A percentile compares a stretch with the other conserved stretches of the same genome.
Conservation (phyloP, 768 basidiomycete genomes). For the Hericium rajendrae region DNA sequence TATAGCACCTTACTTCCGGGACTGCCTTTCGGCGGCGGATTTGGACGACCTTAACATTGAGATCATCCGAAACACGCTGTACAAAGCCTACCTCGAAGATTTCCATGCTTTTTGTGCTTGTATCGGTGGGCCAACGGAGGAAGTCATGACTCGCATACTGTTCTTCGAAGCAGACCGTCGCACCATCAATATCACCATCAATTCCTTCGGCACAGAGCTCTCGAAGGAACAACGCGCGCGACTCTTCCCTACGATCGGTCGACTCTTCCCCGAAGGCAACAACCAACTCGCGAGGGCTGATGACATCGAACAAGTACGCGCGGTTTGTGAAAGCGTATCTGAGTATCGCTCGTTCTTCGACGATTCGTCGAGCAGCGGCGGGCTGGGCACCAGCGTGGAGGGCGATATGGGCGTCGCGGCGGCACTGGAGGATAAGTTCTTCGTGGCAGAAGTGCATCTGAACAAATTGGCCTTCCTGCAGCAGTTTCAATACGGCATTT, state of each 20-base stretch:
- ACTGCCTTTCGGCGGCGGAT: slow-evolving; percentile 90
- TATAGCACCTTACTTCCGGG: slow-evolving; percentile 89
- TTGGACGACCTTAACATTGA: slow-evolving; percentile 99
- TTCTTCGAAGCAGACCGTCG: slow-evolving; percentile 96
- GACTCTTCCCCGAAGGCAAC: slow-evolving; percentile 92
- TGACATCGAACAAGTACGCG: slow-evolving; percentile 87
- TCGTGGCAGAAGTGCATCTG: slow-evolving; percentile 83
- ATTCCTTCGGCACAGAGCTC: slow-evolving; percentile 94
- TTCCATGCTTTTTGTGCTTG: slow-evolving; percentile 79
- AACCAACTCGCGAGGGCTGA: slow-evolving; percentile 89
- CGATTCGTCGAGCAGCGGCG: slow-evolving; percentile 27
- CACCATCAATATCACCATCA: slow-evolving; percentile 97
- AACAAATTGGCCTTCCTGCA: slow-evolving; percentile 95
- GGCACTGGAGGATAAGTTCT: slow-evolving; percentile 89
- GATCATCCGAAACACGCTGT: slow-evolving; percentile 98
- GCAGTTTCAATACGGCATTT: slow-evolving; percentile 92
- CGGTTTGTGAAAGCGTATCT: slow-evolving; percentile 74
- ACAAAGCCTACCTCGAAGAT: slow-evolving; percentile 98
- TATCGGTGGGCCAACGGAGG: slow-evolving; percentile 76
- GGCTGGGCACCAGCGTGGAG: slow-evolving; percentile 23
- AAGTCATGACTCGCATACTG: slow-evolving; percentile 88
- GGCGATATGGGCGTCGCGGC: slow-evolving; percentile 34
- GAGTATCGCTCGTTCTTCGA: slow-evolving; percentile 93
- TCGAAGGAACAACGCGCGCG: slow-evolving; percentile 91
- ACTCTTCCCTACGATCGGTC: slow-evolving; percentile 89